Evolutionary conservation across 2,329 filamentous ascomycete species (phyloP), one percentile per base, ranked within the genome.

Genomic region (Sarocladium brachiariae): DNA sequence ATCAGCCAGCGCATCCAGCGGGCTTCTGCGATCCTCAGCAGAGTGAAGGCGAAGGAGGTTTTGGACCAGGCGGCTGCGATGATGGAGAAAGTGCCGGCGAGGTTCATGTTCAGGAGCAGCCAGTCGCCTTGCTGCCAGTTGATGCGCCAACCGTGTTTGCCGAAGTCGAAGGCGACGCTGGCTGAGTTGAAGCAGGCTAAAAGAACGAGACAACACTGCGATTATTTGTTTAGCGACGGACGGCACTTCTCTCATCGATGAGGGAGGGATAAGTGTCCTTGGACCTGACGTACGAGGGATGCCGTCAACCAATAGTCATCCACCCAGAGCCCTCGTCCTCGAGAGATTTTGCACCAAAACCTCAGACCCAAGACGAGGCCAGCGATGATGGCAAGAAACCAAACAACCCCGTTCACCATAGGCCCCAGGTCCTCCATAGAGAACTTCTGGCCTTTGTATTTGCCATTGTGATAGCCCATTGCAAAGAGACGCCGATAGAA

Each of bases 21-120:
- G 3, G 57, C 55, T 5, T 54, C 55, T 25, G 54, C 53, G n/a
- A 64, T 53, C 11, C 60, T 52, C 8, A 63, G 54, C 13, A 64
- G 55, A 8, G 61, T 63, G 24, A 64, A 53, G 23, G 59, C 62
- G 47, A 66, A 63, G 1, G 64, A 64, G 0, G 62, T 63, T 53
- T 66, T 66, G 50, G 59, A 63, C 57, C 56, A 59, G 13, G 60
- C 54, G 8, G 61, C 60, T 2, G 61, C 58, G 11, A 57, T 48
- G 14, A 64, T 56, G 3, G 60, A 60, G 30, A 54, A 56, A n/a
- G 56, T 54, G 30, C 51, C 56, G 14, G 49, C 47, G 4, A 57
- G 25, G n/a, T 55, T 52, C 49, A 51, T 51, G 16, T 56, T 47
- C 18, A 53, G 37, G 2, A 50, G 53, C 49, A 55, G 41, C 37